Conservation (phyloP, 116 monocot genomes). For the Posidonia oceanica region DNA sequence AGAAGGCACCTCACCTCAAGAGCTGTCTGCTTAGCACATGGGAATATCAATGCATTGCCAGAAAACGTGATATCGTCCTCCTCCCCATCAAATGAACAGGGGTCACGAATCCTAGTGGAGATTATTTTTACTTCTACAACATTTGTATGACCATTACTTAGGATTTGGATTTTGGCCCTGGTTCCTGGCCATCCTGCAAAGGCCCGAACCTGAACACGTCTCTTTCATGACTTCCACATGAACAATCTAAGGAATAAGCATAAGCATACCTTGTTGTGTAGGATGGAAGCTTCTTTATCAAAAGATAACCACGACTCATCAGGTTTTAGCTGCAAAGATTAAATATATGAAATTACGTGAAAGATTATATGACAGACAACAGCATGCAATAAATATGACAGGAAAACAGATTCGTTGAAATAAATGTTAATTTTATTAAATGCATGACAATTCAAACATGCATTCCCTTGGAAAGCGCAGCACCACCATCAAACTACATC, state of each 20-base stretch:
- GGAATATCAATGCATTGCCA: slow-evolving; percentile 49
- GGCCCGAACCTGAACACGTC: slow-evolving; percentile 70
- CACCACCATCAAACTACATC: neutral
- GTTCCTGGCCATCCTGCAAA: slow-evolving; percentile 99
- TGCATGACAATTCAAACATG: neutral
- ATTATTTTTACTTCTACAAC: slow-evolving; percentile 72
- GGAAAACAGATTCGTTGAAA: too few species aligned
- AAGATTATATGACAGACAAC: neutral
- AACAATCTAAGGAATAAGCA: slow-evolving; percentile 2
- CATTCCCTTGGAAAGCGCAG: neutral
- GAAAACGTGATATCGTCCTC: slow-evolving; percentile 49
- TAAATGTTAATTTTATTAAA: too few species aligned
- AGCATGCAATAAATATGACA: too few species aligned
- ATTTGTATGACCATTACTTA: slow-evolving; percentile 20
- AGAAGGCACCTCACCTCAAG: slow-evolving; percentile 83
- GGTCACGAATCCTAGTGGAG: slow-evolving; percentile 37
- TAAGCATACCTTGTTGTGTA: slow-evolving; percentile 82
- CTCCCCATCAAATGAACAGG: slow-evolving; percentile 12
- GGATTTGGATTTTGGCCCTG: slow-evolving; percentile 49
- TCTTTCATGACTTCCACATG: slow-evolving; percentile 16
- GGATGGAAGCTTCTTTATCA: slow-evolving; percentile 56
- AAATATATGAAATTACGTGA: neutral
- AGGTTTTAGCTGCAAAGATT: slow-evolving; percentile 35
- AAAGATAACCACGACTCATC: slow-evolving; percentile 94
- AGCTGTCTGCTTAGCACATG: slow-evolving; percentile 49